A percentile compares a stretch with the other conserved stretches of the same genome.
Evolutionary conservation across 208 protist species (phyloP).

Genomic region (Trypanosomatidae sp.): DNA sequence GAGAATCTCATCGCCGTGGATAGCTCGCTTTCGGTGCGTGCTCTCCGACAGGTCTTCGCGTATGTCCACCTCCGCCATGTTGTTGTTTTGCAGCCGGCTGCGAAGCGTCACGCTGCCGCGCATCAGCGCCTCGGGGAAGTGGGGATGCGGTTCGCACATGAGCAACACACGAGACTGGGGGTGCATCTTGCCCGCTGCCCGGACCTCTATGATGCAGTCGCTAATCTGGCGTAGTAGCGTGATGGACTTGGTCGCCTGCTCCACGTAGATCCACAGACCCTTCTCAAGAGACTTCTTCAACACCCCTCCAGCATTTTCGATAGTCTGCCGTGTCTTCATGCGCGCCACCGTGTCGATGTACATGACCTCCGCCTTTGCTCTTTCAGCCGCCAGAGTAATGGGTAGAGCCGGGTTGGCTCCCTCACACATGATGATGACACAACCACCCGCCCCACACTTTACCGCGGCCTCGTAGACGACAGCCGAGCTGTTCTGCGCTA

Average conservation of each 20-base stretch:
- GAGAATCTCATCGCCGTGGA: constrained; percentile 51
- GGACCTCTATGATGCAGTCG: constrained; percentile 69
- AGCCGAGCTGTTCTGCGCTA: constrained; percentile 48
- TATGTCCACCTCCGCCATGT: constrained; percentile 59
- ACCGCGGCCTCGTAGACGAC: constrained; percentile 62
- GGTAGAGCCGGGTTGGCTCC: constrained; percentile 81
- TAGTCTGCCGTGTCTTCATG: constrained; percentile 85
- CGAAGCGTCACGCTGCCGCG: constrained; percentile 76
- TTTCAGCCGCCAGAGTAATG: constrained; percentile 72
- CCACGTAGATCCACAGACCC: constrained; percentile 88
- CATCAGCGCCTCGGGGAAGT: constrained; percentile 86
- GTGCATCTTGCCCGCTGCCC: constrained; percentile 49
- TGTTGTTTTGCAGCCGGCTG: constrained; percentile 64
- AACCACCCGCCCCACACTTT: constrained; percentile 49
- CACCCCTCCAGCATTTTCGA: constrained; percentile 65
- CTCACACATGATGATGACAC: constrained; percentile 88
- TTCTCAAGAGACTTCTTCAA: constrained; percentile 83
- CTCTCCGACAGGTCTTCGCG: constrained; percentile 70
- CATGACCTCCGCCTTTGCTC: constrained; percentile 71
- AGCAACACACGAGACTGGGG: constrained; percentile 71
- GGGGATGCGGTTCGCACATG: constrained; percentile 91
- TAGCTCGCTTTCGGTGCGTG: constrained; percentile 37
- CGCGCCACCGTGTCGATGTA: constrained; percentile 88
- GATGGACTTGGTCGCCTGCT: constrained; percentile 91
- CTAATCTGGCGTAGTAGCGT: constrained; percentile 78